Evolutionary conservation across 805 yeast genomes (phyloP).

Genomic region (Phaffomyces antillensis): DNA sequence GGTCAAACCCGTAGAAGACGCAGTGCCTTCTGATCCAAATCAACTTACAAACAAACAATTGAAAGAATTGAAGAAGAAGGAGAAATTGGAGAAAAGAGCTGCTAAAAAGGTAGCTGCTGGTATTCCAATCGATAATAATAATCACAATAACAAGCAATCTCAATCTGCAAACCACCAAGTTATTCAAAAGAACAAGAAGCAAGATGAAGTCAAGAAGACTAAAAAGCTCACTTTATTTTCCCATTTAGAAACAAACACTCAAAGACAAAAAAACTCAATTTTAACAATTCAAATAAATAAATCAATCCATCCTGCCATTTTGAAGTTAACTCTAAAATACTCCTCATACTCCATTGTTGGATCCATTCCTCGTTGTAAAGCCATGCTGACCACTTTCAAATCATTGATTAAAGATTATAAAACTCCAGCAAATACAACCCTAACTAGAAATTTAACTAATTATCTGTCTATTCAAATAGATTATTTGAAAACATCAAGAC

Average conservation of each 20-base stretch:
- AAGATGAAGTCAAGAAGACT: slow-evolving; percentile 24
- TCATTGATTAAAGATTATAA: slow-evolving; percentile 69
- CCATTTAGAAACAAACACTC: slow-evolving; percentile 75
- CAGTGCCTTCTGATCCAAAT: slow-evolving; percentile 15
- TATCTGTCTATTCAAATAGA: slow-evolving; percentile 91
- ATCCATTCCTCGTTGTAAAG: slow-evolving; percentile 74
- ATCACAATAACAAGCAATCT: slow-evolving; percentile 29
- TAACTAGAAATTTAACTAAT: slow-evolving; percentile 81
- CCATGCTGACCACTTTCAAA: slow-evolving; percentile 81
- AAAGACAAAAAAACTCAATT: slow-evolving; percentile 39
- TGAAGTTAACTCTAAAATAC: slow-evolving; percentile 69
- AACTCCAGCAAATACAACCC: slow-evolving; percentile 80
- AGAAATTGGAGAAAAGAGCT: slow-evolving; percentile 88
- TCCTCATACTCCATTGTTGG: slow-evolving; percentile 87
- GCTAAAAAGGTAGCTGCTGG: slow-evolving; percentile 73
- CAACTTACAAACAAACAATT: slow-evolving; percentile 68
- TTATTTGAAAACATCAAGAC: slow-evolving; percentile 83
- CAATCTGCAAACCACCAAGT: slow-evolving; percentile 21
- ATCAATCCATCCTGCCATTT: slow-evolving; percentile 80
- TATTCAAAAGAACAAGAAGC: slow-evolving; percentile 27
- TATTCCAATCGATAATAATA: slow-evolving; percentile 25
- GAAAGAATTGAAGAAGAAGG: slow-evolving; percentile 80
- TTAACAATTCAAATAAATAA: slow-evolving; percentile 24
- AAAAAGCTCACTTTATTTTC: slow-evolving; percentile 57
- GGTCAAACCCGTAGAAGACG: background rate